Percentiles rank a stretch among this genome's conserved stretches.
phyloP scores from a whole-genome alignment of 1,284 basidiomycete species.

The Sphagnurus paluster region DNA sequence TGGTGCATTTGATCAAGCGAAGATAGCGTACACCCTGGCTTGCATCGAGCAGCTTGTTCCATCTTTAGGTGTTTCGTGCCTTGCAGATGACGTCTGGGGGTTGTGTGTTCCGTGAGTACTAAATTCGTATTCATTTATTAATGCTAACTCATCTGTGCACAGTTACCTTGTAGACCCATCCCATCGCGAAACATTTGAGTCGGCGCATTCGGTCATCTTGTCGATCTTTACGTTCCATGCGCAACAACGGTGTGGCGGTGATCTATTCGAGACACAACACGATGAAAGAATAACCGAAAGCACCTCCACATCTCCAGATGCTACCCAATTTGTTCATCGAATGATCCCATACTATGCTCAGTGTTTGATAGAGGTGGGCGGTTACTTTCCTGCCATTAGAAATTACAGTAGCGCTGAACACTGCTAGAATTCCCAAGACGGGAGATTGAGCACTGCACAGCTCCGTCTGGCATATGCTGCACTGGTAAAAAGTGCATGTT shows the following conservation, averaged over 20 bases:
- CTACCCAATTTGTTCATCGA: constrained; percentile 43
- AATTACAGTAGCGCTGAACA: constrained; percentile 2
- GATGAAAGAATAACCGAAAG: constrained; percentile 5
- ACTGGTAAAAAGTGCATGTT: constrained; percentile 57
- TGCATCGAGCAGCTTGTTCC: constrained; percentile 72
- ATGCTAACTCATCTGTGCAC: constrained; percentile 16
- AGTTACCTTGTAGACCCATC: constrained; percentile 57
- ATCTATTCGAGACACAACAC: constrained; percentile 1
- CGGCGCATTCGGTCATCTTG: constrained; percentile 73
- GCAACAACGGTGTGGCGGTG: constrained; percentile 35
- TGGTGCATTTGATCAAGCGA: constrained; percentile 38
- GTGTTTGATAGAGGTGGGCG: constrained; percentile 63
- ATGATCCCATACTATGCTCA: constrained; percentile 68
- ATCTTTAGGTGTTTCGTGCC: constrained; percentile 45
- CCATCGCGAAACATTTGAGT: constrained; percentile 70
- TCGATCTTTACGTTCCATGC: constrained; percentile 64
- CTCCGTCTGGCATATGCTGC: constrained; percentile 66
- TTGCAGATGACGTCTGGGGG: constrained; percentile 53
- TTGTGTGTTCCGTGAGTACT: constrained; percentile 60
- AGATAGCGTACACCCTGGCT: constrained; percentile 62
- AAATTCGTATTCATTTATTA: background rate
- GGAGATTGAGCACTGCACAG: constrained; percentile 56
- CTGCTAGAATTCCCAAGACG: constrained; percentile 63
- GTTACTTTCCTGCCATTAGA: constrained; percentile 1
- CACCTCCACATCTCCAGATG: constrained; percentile 7